Percentiles rank a stretch among this genome's conserved stretches.
Conservation (phyloP, 2,329 filamentous ascomycete species). For the Trichophyton mentagrophytes region DNA sequence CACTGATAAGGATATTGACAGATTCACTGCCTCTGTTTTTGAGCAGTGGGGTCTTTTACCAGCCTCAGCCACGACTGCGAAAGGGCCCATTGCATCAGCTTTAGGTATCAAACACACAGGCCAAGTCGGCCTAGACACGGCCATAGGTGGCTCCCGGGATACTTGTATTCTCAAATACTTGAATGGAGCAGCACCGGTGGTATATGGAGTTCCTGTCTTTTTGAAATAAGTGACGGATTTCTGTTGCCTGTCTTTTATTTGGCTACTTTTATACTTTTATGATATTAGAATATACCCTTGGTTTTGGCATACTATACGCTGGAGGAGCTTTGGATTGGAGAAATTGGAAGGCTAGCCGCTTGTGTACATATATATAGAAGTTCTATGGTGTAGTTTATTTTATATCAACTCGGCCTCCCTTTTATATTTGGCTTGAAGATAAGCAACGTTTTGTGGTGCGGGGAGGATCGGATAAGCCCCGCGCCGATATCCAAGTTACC, state of each 20-base stretch:
- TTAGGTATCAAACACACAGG: not conserved
- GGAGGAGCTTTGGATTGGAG: not conserved
- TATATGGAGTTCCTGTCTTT: constrained; percentile 92
- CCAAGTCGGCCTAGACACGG: constrained; percentile 45
- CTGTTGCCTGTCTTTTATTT: not conserved
- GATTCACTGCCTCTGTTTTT: constrained; percentile 66
- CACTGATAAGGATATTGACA: constrained; percentile 92
- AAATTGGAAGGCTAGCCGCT: not conserved
- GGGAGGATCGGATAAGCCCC: not conserved
- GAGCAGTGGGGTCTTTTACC: constrained; percentile 71
- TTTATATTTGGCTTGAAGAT: not conserved
- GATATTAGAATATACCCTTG: not conserved
- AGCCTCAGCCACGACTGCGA: not conserved
- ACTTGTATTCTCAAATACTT: constrained; percentile 82
- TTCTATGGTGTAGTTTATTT: not conserved
- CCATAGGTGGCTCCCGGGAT: constrained; percentile 59
- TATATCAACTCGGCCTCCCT: not conserved
- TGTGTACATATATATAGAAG: not conserved
- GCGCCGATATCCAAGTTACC: not conserved
- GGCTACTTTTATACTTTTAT: not conserved
- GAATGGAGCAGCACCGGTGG: constrained; percentile 83
- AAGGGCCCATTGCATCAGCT: not conserved
- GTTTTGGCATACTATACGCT: not conserved
- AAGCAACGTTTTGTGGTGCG: not conserved
- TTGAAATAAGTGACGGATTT: constrained; percentile 32